Evolutionary conservation across 2,329 filamentous ascomycete species (phyloP), one percentile per base, ranked within the genome.

Genomic region (Trichoderma sp.): DNA sequence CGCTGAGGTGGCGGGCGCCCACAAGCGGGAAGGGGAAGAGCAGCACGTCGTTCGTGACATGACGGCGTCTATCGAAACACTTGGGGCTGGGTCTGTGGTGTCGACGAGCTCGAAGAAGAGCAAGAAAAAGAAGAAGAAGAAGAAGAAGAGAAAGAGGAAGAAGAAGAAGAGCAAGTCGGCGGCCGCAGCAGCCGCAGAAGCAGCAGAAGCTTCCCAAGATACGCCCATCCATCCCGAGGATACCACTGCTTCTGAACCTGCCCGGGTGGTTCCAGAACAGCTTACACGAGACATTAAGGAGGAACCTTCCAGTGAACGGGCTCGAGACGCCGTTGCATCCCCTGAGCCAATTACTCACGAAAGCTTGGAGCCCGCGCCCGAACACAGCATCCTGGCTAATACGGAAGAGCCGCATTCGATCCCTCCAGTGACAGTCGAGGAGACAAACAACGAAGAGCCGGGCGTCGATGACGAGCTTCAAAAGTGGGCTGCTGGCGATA

Each of bases 51-150:
- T 54, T 39, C 50, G 14, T 9, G 60, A 63, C 19, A 63, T 63
- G 50, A 47, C 50, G 48, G 43, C 54, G 5, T 64, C 63, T 60
- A 21, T 60, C 12, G 56, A 55, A 17, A 39, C 55, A 34, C 34
- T 64, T 17, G 58, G 55, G 14, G 54, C 56, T 21, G 50, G 26
- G 5, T 44, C 51, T 7, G 24, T 30, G 17, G 45, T 54, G 19
- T 57, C 64, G n/a, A 43, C 50, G 14, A 34, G 45, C 56, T 65
- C 63, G 15, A 68, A 68, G 67, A 67, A 68, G 48, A 67, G 63
- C 34, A 66, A 66, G 55, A 64, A 66, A 28, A 63, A 67, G 30
- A 68, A 68, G 28, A 67, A 66, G 67, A 67, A 67, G 45, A 64
- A 21, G 14, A 61, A 52, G 47, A 62, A 24, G 57, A 60, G 50